A percentile compares a stretch with the other conserved stretches of the same genome.
phyloP scores from a whole-genome alignment of 805 yeast species.

The Candida maltosa region DNA sequence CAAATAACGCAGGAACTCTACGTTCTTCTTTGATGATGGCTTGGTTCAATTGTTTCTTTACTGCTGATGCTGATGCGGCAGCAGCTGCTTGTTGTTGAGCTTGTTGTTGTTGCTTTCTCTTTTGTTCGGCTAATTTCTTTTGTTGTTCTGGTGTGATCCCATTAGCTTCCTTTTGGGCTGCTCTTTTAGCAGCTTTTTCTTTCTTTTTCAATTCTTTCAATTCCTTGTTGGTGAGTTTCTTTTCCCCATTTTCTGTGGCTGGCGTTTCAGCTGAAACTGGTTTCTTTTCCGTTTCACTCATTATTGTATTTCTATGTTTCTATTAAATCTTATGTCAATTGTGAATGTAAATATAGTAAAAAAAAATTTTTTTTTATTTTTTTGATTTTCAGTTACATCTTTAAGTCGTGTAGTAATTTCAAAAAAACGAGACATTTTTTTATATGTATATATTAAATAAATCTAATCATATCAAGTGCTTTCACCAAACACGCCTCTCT shows the following conservation, averaged over 20 bases:
- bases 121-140: conserved; percentile 38
- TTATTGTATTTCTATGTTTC: neutral
- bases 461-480: conserved; percentile 32
- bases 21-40: conserved; percentile 39
- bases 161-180: conserved; percentile 74
- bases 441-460: conserved; percentile 9
- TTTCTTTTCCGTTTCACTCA: neutral
- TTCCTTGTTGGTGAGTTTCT: conserved; percentile 64
- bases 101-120: conserved; percentile 38
- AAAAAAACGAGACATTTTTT: too few relatives aligned
- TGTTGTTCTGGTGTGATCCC: conserved; percentile 52
- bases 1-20: conserved; percentile 62
- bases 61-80: conserved; percentile 38
- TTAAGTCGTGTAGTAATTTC: too few relatives aligned
- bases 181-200: conserved; percentile 90
- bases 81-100: conserved; percentile 27
- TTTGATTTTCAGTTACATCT: too few relatives aligned
- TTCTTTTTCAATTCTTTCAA: conserved; percentile 82
- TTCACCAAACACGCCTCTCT: conserved; percentile 70
- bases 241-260: too few relatives aligned
- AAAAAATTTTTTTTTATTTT: too few relatives aligned
- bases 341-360: too few relatives aligned
- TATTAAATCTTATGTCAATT: neutral
- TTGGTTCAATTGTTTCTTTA: conserved; percentile 53
- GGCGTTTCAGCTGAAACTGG: too few relatives aligned